Conservation (phyloP, 257 asterid species). For the Plantago major region DNA sequence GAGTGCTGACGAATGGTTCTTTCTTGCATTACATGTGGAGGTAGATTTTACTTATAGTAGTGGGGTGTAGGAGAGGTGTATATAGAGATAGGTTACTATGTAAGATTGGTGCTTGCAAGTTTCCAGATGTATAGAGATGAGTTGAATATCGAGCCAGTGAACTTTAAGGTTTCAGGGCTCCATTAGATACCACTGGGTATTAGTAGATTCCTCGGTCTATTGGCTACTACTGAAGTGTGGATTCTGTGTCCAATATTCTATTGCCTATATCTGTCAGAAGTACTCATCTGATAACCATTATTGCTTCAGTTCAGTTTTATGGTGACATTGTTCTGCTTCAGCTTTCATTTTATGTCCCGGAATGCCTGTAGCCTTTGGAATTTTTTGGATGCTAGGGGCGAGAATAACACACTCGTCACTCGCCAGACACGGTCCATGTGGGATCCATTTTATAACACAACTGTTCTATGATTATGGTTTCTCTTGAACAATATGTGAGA, state of each 20-base stretch:
- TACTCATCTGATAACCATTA: not conserved
- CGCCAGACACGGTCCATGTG: too few relatives aligned
- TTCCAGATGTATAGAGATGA: slow-evolving; percentile 31
- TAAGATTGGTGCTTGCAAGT: slow-evolving; percentile 25
- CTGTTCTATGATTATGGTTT: too few relatives aligned
- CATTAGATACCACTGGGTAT: slow-evolving; percentile 6
- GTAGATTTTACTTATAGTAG: slow-evolving; percentile 15
- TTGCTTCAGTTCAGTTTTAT: not conserved
- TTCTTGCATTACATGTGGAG: slow-evolving; percentile 8
- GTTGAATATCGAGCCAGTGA: slow-evolving; percentile 5
- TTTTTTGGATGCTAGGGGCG: too few relatives aligned
- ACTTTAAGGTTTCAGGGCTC: not conserved
- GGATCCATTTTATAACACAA: too few relatives aligned
- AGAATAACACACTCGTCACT: too few relatives aligned
- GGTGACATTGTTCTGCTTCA: not conserved
- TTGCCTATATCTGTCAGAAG: slow-evolving; percentile 3
- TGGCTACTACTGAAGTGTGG: slow-evolving; percentile 1
- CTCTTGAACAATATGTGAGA: too few relatives aligned
- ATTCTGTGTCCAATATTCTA: slow-evolving; percentile 11
- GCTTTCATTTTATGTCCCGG: too few relatives aligned
- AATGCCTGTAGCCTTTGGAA: too few relatives aligned
- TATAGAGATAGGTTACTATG: slow-evolving; percentile 27
- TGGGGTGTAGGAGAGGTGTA: slow-evolving; percentile 36
- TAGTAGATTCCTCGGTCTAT: slow-evolving; percentile 1
- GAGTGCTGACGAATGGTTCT: slow-evolving; percentile 21